Evolutionary conservation across 306 rosid species (phyloP).

Genomic region (Lithocarpus polystachyus): DNA sequence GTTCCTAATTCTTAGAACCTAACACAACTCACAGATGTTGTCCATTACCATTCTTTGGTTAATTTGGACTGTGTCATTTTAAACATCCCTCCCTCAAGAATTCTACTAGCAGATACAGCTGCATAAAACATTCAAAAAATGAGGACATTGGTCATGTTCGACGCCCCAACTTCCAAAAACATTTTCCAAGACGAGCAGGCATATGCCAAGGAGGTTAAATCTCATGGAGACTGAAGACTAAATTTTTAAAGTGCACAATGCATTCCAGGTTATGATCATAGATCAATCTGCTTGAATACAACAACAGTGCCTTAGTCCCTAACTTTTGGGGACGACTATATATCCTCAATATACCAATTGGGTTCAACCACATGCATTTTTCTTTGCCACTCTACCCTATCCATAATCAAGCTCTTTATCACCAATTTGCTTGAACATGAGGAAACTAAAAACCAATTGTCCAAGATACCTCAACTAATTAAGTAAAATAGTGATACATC

Average conservation of each 20-base stretch:
- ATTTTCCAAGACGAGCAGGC: not conserved
- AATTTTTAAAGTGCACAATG: not conserved
- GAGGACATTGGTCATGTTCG: not conserved
- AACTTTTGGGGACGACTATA: too few species aligned
- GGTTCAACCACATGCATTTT: too few species aligned
- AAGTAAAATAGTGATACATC: not conserved
- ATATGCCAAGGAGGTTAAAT: not conserved
- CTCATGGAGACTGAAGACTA: not conserved
- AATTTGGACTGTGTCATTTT: conserved; percentile 49
- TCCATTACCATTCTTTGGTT: conserved; percentile 52
- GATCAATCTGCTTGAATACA: not conserved
- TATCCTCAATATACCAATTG: too few species aligned
- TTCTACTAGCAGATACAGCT: conserved; percentile 38
- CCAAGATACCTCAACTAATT: not conserved
- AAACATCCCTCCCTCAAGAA: conserved; percentile 71
- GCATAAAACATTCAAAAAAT: conserved; percentile 19
- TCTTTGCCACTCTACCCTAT: too few species aligned
- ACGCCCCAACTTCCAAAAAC: not conserved
- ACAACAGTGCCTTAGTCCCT: too few species aligned
- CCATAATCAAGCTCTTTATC: too few species aligned
- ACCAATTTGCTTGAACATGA: not conserved
- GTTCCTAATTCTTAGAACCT: too few species aligned
- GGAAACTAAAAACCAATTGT: not conserved
- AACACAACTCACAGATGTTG: conserved; percentile 45
- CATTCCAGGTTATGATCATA: not conserved